Percentiles rank a stretch among this genome's conserved stretches.
These are phyloP conservation scores for Cordyceps sp. DNA, from an alignment of 2,329 filamentous ascomycete genomes.

Conservation along the genomic window DNA sequence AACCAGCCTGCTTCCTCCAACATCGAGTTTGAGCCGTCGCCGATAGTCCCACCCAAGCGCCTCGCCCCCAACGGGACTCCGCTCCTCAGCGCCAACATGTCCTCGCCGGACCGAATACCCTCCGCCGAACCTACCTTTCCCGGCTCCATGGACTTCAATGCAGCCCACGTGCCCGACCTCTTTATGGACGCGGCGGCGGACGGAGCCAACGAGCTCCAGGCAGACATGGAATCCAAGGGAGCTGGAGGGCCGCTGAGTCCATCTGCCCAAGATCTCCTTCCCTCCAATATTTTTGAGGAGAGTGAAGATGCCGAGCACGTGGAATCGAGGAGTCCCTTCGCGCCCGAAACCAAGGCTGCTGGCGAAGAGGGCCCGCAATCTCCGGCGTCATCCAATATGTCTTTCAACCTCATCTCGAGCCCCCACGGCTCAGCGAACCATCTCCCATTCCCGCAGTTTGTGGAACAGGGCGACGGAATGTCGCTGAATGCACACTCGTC, in stretches of 20 bases:
- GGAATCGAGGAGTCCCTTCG: slow-evolving; percentile 13
- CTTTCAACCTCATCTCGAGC: slow-evolving; percentile 41
- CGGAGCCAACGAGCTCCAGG: slow-evolving; percentile 23
- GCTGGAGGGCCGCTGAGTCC: slow-evolving; percentile 60
- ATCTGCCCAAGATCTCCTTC: slow-evolving; percentile 56
- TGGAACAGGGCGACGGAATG: slow-evolving; percentile 26
- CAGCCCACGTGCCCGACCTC: slow-evolving; percentile 34
- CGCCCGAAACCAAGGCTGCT: slow-evolving; percentile 9
- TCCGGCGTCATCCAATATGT: slow-evolving; percentile 40
- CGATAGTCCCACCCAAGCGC: slow-evolving; percentile 25
- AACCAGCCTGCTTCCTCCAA: slow-evolving; percentile 25
- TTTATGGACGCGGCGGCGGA: slow-evolving; percentile 32
- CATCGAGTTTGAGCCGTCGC: slow-evolving; percentile 28
- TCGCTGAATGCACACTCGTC: slow-evolving; percentile 23
- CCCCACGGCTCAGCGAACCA: slow-evolving; percentile 44
- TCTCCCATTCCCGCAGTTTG: slow-evolving; percentile 34
- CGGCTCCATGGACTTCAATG: slow-evolving; percentile 36
- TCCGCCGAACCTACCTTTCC: slow-evolving; percentile 25
- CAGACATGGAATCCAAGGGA: slow-evolving; percentile 45
- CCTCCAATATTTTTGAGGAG: slow-evolving; percentile 50
- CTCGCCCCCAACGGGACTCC: slow-evolving; percentile 31
- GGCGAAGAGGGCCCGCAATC: slow-evolving; percentile 36
- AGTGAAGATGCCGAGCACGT: slow-evolving; percentile 41
- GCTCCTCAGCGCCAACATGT: slow-evolving; percentile 22
- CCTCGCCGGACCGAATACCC: slow-evolving; percentile 22